Conservation (phyloP, 2,329 filamentous ascomycete species). For the Fonsecaea erecta region DNA sequence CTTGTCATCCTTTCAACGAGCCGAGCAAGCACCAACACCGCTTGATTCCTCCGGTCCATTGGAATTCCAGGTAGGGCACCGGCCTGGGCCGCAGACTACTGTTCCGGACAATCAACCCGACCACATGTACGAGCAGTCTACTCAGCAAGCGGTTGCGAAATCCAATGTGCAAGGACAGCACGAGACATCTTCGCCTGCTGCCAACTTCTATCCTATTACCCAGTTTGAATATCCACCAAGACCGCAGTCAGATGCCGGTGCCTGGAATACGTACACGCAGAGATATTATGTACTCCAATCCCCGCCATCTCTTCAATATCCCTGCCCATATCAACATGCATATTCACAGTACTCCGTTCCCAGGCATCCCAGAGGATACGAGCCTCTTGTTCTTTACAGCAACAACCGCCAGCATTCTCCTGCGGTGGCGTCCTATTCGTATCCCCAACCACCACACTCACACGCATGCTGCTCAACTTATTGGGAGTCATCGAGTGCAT, state of each 20-base stretch:
- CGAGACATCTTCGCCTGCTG: background rate
- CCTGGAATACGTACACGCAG: background rate
- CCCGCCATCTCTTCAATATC: background rate
- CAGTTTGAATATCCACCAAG: background rate
- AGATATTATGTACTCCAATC: background rate
- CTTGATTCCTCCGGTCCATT: background rate
- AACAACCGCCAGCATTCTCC: background rate
- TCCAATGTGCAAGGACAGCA: background rate
- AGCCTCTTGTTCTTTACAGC: background rate
- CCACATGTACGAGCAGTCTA: background rate
- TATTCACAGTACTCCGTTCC: background rate
- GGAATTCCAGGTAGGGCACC: background rate
- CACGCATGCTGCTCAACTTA: background rate
- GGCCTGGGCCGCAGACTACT: background rate
- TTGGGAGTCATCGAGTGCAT: background rate
- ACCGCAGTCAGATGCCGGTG: background rate
- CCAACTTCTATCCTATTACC: background rate
- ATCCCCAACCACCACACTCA: background rate
- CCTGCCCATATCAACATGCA: background rate
- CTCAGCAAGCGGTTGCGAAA: background rate
- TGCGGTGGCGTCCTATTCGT: background rate
- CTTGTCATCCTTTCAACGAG: background rate
- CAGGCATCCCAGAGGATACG: background rate
- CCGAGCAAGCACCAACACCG: background rate
- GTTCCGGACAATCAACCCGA: background rate